These are phyloP conservation scores for Thoreauomyces humboldtii DNA, from an alignment of 192 early-diverging fungal species.

Conservation along the genomic window DNA sequence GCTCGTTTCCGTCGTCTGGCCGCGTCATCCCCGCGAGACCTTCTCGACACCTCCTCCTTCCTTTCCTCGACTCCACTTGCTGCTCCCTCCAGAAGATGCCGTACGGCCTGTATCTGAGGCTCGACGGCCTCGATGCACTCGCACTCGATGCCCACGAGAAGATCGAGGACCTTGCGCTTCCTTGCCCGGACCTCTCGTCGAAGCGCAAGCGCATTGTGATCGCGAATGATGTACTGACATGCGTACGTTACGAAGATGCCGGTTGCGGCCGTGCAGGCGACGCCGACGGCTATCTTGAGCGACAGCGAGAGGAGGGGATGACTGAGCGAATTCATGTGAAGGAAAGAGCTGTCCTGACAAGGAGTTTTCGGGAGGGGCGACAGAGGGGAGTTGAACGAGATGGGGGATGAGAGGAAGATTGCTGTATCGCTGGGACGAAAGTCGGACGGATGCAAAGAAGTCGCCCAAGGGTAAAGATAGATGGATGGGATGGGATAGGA, in stretches of 20 bases:
- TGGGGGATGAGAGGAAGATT: too few species aligned
- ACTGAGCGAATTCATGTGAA: slow-evolving; percentile 1
- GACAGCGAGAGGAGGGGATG: slow-evolving; percentile 22
- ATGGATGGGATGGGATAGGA: too few species aligned
- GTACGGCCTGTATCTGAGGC: not conserved
- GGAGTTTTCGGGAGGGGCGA: too few species aligned
- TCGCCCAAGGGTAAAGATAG: too few species aligned
- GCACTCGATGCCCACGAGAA: not conserved
- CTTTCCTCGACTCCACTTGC: not conserved
- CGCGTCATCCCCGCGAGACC: too few species aligned
- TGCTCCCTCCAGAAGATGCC: not conserved
- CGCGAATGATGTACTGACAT: slow-evolving; percentile 32
- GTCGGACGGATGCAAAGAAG: too few species aligned
- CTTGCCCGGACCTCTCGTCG: slow-evolving; percentile 20
- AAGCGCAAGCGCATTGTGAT: slow-evolving; percentile 33
- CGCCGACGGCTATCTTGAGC: slow-evolving; percentile 29
- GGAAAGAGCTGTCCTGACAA: too few species aligned
- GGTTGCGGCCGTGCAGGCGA: slow-evolving; percentile 40
- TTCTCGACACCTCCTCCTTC: too few species aligned
- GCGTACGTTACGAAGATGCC: slow-evolving; percentile 33
- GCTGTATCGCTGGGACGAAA: too few species aligned
- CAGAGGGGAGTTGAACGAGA: too few species aligned
- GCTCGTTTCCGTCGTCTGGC: too few species aligned
- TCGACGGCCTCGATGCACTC: not conserved
- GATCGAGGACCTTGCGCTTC: slow-evolving; percentile 3